Conservation (phyloP, 345 rosid genomes). For the Salix purpurea region DNA sequence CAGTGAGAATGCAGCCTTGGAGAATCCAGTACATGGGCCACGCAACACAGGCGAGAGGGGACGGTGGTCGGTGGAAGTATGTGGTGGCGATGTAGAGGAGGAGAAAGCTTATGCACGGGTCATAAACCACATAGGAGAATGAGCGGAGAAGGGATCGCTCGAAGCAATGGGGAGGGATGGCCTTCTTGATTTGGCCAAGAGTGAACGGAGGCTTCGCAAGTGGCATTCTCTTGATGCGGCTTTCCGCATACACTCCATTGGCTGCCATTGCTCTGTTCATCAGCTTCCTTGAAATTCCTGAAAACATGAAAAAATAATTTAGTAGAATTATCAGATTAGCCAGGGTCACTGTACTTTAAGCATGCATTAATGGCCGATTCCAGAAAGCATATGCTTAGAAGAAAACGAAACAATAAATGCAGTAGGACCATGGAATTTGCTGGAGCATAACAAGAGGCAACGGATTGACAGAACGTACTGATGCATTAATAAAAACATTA, state of each 20-base stretch:
- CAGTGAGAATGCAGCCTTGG: constrained; percentile 73
- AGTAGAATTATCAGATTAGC: no score
- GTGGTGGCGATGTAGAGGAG: constrained; percentile 53
- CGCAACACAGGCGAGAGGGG: constrained; percentile 50
- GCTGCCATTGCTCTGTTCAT: constrained; percentile 55
- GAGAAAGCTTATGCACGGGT: constrained; percentile 49
- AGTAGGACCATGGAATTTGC: no score
- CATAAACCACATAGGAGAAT: constrained; percentile 59
- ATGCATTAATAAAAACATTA: no score
- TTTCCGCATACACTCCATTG: constrained; percentile 59
- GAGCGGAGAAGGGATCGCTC: constrained; percentile 70
- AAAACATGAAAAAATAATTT: no score
- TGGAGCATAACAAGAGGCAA: no score
- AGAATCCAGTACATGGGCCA: constrained; percentile 83
- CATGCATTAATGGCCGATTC: no score
- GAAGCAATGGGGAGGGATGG: constrained; percentile 90
- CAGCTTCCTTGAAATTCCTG: background rate
- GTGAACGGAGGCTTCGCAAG: constrained; percentile 66
- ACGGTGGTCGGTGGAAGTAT: constrained; percentile 54
- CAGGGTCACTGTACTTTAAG: no score
- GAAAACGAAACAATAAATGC: no score
- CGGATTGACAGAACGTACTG: no score
- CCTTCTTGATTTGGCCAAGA: constrained; percentile 61
- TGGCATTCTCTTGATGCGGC: constrained; percentile 48
- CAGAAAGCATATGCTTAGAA: no score